Evolutionary conservation across 2,329 filamentous ascomycete genomes (phyloP).

Genomic region (Chalara sp.): DNA sequence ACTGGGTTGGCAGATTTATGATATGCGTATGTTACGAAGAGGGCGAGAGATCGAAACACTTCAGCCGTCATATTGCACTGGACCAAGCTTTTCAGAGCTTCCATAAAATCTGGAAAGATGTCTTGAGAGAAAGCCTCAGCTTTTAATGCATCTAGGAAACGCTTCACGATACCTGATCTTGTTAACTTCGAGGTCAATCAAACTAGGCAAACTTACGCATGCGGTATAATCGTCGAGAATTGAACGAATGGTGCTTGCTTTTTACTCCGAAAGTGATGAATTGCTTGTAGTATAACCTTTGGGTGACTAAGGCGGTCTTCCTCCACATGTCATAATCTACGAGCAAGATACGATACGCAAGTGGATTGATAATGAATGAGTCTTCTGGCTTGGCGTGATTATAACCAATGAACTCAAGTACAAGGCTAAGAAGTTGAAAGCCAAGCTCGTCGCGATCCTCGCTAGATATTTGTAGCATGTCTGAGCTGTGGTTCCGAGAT

Average conservation of each 20-base stretch:
- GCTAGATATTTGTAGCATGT: slow-evolving; percentile 32
- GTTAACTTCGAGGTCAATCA: slow-evolving; percentile 12
- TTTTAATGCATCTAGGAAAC: slow-evolving; percentile 84
- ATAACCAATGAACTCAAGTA: slow-evolving; percentile 86
- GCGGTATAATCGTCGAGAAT: slow-evolving; percentile 74
- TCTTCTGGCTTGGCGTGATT: slow-evolving; percentile 71
- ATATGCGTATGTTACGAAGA: slow-evolving; percentile 90
- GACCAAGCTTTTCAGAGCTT: slow-evolving; percentile 72
- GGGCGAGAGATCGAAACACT: slow-evolving; percentile 75
- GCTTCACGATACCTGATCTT: slow-evolving; percentile 72
- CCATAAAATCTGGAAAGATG: slow-evolving; percentile 68
- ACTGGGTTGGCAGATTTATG: slow-evolving; percentile 48
- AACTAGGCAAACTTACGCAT: slow-evolving; percentile 65
- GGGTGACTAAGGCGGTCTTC: slow-evolving; percentile 66
- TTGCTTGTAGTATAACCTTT: slow-evolving; percentile 88
- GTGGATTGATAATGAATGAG: slow-evolving; percentile 90
- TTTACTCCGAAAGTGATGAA: slow-evolving; percentile 83
- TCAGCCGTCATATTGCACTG: slow-evolving; percentile 77
- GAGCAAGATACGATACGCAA: slow-evolving; percentile 86
- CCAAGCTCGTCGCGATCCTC: slow-evolving; percentile 49
- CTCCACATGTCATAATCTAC: slow-evolving; percentile 95
- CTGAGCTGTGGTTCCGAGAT: slow-evolving; percentile 26
- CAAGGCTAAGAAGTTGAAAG: slow-evolving; percentile 63
- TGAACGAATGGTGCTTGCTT: slow-evolving; percentile 90
- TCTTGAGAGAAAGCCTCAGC: slow-evolving; percentile 69